Percentiles rank a stretch among this genome's conserved stretches.
Evolutionary conservation across 2,329 filamentous ascomycete species (phyloP).

Genomic region (Aspergillus sp.): DNA sequence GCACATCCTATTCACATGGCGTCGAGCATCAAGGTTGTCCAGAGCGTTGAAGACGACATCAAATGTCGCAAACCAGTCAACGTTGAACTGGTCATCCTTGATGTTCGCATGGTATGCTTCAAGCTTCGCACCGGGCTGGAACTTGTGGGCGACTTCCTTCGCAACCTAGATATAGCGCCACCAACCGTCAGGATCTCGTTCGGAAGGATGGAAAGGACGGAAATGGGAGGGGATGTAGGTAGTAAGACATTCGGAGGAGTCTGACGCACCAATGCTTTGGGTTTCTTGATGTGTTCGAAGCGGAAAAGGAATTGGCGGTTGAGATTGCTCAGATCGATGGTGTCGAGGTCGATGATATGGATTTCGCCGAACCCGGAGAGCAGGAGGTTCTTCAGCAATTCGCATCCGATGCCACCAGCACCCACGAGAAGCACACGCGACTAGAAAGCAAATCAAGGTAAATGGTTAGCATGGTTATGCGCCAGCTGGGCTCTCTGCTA

Average conservation of each 20-base stretch:
- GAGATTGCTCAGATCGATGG: constrained; percentile 95
- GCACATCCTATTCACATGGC: constrained; percentile 98
- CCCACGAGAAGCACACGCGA: constrained; percentile 89
- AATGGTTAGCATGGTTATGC: neutral
- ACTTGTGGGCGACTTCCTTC: constrained; percentile 84
- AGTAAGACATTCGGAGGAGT: constrained; percentile 14
- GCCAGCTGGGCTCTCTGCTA: neutral
- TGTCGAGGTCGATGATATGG: constrained; percentile 94
- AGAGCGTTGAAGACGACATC: constrained; percentile 92
- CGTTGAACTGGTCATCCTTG: constrained; percentile 81
- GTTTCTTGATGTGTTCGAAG: constrained; percentile 95
- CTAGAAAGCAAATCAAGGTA: constrained; percentile 50
- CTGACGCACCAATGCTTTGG: constrained; percentile 78
- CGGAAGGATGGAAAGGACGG: neutral
- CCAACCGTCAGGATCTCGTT: constrained; percentile 19
- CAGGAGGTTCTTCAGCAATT: constrained; percentile 94
- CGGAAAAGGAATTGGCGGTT: constrained; percentile 97
- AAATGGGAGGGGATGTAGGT: constrained; percentile 4
- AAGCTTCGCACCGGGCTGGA: constrained; percentile 86
- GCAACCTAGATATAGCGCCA: constrained; percentile 64
- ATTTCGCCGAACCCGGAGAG: constrained; percentile 90
- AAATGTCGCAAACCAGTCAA: constrained; percentile 85
- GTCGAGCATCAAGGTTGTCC: constrained; percentile 89
- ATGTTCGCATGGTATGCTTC: constrained; percentile 92
- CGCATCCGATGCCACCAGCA: constrained; percentile 95